A percentile compares a stretch with the other conserved stretches of the same genome.
These are phyloP conservation scores for Xylaria castorea DNA, from an alignment of 495 filamentous ascomycete genomes.

Conservation along the genomic window DNA sequence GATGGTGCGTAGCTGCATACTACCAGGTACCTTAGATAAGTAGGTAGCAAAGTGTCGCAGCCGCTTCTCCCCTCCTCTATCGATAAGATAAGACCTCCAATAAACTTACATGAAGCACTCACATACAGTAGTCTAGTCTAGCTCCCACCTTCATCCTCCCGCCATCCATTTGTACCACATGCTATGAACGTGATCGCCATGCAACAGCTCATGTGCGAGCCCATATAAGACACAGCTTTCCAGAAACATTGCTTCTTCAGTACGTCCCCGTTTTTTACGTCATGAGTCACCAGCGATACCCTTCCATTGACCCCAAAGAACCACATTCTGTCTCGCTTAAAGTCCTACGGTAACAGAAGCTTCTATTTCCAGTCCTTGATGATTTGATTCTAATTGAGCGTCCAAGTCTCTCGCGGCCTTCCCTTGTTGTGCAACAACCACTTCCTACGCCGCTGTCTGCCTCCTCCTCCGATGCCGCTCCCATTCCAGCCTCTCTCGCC, in stretches of 20 bases:
- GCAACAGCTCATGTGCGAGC: constrained; percentile 16
- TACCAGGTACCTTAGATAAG: background rate
- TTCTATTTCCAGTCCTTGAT: constrained; percentile 10
- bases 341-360: constrained; percentile 64
- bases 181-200: constrained; percentile 23
- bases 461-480: constrained; percentile 26
- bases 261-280: constrained; percentile 17
- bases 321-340: constrained; percentile 88
- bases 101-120: background rate
- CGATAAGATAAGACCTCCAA: constrained; percentile 25
- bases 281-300: constrained; percentile 60
- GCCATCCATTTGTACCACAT: background rate
- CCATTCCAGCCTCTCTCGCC: constrained; percentile 54
- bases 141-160: constrained; percentile 6
- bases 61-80: constrained; percentile 12
- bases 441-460: constrained; percentile 39
- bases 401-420: constrained; percentile 56
- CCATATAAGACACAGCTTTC: background rate
- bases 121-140: background rate
- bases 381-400: constrained; percentile 24
- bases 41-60: background rate
- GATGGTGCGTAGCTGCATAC: background rate
- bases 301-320: constrained; percentile 70
- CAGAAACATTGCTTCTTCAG: constrained; percentile 9
- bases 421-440: constrained; percentile 60